Evolutionary conservation across 345 rosid genomes (phyloP), one percentile per base, ranked within the genome.

Genomic region (Eucalyptus decipiens): DNA sequence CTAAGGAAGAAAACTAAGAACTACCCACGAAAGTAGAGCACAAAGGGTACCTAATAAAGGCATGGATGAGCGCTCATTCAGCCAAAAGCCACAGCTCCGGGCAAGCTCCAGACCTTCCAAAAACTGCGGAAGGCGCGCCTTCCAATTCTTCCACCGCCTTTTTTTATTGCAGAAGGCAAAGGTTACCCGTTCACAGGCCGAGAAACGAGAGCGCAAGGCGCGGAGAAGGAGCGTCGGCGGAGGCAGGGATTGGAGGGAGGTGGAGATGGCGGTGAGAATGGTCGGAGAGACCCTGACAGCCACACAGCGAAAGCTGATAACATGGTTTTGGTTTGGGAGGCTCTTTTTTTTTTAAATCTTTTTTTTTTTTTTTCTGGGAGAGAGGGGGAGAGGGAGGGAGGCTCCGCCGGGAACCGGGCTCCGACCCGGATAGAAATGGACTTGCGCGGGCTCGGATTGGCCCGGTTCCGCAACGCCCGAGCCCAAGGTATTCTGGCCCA

Each of bases 1-100:
- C 45, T 19, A 21, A 14, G 40, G 76, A 88, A 37, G 85, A 40
- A 87, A 86, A 45, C 56, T 9, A 19, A 49, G 26, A 18, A 43
- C 19, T 45, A 37, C 80, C 88, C 86, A 87, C 32, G 72, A 67
- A 56, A 42, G 67, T 13, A 90, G 89, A 87, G 67, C 85, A 43
- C 1, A 86, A 60, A 86, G 51, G 34, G 92, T 90, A 95, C 98
- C 98, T 95, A 96, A 91, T 86, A 95, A 93, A 95, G 97, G 95
- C 99, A 97, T 97, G 94, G 94, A 94, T 90, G 89, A 95, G 94
- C 91, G 97, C 90, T 94, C 98, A 97, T 95, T 94, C 98, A 95
- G 95, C 86, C 91, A 86, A 91, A 87, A 51, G 87, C 80, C 45
- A 87, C 32, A 37, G 43, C 60, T 80, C 86, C 28, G 58, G n/a